phyloP scores from a whole-genome alignment of 2,329 filamentous ascomycete species.

The Venturia asperata region DNA sequence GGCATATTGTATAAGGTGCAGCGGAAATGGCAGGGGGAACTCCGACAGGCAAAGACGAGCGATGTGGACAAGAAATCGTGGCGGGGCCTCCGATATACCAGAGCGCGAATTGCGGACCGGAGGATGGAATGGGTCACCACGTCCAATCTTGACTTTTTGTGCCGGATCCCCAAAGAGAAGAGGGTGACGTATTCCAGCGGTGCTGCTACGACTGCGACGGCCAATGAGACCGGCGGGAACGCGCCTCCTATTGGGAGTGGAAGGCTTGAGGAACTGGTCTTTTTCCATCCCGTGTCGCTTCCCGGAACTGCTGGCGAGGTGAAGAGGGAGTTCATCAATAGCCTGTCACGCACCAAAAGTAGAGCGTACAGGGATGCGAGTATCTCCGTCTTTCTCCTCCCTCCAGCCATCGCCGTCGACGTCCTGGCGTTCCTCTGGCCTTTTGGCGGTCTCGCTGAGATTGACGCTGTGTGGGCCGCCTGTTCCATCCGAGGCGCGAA shows the following conservation, averaged over 20 bases:
- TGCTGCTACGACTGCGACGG: conserved; percentile 22
- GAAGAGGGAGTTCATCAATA: conserved; percentile 36
- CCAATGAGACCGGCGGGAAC: conserved; percentile 27
- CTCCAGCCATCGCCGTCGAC: conserved; percentile 31
- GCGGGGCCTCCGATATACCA: conserved; percentile 38
- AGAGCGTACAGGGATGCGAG: conserved; percentile 38
- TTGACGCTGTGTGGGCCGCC: conserved; percentile 33
- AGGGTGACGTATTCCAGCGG: neutral
- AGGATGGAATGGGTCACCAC: conserved; percentile 36
- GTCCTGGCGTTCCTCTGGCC: conserved; percentile 32
- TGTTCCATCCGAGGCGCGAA: conserved; percentile 41
- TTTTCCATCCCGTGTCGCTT: conserved; percentile 35
- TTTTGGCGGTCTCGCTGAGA: conserved; percentile 33
- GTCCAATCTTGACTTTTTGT: conserved; percentile 39
- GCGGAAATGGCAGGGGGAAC: conserved; percentile 41
- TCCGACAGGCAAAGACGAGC: conserved; percentile 37
- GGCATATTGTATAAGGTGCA: conserved; percentile 37
- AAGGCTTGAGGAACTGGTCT: conserved; percentile 35
- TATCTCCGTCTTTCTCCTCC: conserved; percentile 37
- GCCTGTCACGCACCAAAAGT: conserved; percentile 36
- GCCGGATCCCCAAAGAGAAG: conserved; percentile 29
- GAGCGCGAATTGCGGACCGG: conserved; percentile 35
- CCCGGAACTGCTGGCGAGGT: conserved; percentile 29
- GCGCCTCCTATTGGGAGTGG: conserved; percentile 31
- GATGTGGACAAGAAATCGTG: conserved; percentile 36